These are phyloP conservation scores for Sanghuangporus sanghuang DNA, from an alignment of 1,284 basidiomycete genomes.

Conservation along the genomic window DNA sequence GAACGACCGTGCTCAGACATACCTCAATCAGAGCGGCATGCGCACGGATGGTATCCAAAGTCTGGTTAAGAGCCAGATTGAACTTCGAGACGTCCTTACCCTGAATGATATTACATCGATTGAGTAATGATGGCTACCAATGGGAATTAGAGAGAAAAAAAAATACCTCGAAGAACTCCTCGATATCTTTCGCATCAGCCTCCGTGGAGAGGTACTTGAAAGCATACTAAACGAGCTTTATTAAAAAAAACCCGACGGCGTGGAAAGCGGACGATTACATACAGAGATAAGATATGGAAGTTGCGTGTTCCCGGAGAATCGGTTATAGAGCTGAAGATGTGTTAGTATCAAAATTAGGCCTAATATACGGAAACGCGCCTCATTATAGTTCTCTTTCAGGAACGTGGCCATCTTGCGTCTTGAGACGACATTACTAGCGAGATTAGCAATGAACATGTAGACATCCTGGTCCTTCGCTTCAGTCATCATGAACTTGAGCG, in stretches of 20 bases:
- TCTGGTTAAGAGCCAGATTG: slow-evolving; percentile 58
- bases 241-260: not conserved
- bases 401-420: slow-evolving; percentile 38
- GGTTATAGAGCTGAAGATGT: slow-evolving; percentile 52
- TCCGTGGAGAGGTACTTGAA: slow-evolving; percentile 62
- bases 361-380: slow-evolving; percentile 32
- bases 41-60: slow-evolving; percentile 59
- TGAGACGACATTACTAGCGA: slow-evolving; percentile 40
- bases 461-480: slow-evolving; percentile 64
- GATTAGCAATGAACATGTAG: slow-evolving; percentile 46
- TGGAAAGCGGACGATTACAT: slow-evolving; percentile 21
- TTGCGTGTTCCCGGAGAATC: slow-evolving; percentile 67
- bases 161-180: slow-evolving; percentile 25
- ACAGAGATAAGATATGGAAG: slow-evolving; percentile 48
- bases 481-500: slow-evolving; percentile 52
- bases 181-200: slow-evolving; percentile 62
- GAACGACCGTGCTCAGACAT: slow-evolving; percentile 13
- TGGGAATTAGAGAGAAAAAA: not conserved
- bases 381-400: slow-evolving; percentile 57
- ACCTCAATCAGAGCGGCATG: slow-evolving; percentile 58
- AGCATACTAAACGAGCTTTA: slow-evolving; percentile 35
- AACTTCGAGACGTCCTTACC: slow-evolving; percentile 63
- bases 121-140: not conserved
- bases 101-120: slow-evolving; percentile 27
- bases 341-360: not conserved